Percentiles rank a stretch among this genome's conserved stretches.
phyloP scores from a whole-genome alignment of 495 filamentous ascomycete species.

The Hypomontagnella submonticulosa region DNA sequence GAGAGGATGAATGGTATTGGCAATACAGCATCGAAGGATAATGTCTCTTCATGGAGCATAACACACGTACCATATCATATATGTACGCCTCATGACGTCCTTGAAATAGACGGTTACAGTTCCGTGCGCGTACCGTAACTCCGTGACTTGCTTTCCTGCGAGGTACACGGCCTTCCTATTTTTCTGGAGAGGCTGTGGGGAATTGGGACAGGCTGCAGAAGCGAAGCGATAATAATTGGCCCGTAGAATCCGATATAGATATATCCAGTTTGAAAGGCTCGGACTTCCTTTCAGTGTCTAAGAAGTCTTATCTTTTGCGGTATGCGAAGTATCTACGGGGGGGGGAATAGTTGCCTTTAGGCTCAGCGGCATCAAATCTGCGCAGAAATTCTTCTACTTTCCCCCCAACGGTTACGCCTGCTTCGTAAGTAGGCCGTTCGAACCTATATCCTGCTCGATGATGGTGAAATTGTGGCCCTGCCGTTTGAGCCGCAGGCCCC shows the following conservation, averaged over 20 bases:
- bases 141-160: constrained; percentile 54
- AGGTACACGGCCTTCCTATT: constrained; percentile 53
- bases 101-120: constrained; percentile 47
- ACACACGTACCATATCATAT: neutral
- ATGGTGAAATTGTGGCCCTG: constrained; percentile 57
- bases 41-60: too few species aligned
- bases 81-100: constrained; percentile 10
- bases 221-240: constrained; percentile 62
- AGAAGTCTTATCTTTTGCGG: too few species aligned
- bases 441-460: constrained; percentile 56
- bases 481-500: constrained; percentile 55
- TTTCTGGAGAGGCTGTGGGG: constrained; percentile 33
- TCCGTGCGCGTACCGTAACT: constrained; percentile 46
- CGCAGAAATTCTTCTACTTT: constrained; percentile 28
- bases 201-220: constrained; percentile 38
- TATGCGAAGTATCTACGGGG: too few species aligned
- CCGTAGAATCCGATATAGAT: constrained; percentile 59
- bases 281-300: too few species aligned
- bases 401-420: constrained; percentile 57
- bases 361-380: constrained; percentile 38
- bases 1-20: too few species aligned
- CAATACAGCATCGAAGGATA: too few species aligned
- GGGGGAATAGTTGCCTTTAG: too few species aligned
- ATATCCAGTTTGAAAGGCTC: constrained; percentile 59
- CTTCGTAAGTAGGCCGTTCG: constrained; percentile 58